Evolutionary conservation across 192 early-diverging fungal genomes (phyloP), one percentile per base, ranked within the genome.

Genomic region (Oehlia diaphana): DNA sequence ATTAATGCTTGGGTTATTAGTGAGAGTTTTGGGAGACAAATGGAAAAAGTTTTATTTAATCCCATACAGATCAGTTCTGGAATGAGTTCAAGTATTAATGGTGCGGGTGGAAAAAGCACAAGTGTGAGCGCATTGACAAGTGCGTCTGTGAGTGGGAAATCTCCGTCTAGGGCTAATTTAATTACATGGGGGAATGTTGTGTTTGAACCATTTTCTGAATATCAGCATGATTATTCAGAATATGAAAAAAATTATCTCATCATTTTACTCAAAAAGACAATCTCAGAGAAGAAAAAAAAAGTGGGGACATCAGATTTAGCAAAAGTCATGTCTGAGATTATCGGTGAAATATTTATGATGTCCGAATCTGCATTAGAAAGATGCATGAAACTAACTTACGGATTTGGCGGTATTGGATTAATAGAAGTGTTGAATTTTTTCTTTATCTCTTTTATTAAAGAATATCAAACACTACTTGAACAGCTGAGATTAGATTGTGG

Each of bases 201-300:
- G 3, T 92, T 91, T 62, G 92, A 94, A 26, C 84, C 91, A 0
- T 94, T 94, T 77, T 80, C 88, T 61, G 65, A 86, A 0, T 90
- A 86, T 74, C 93, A 94, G 64, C 85, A 89, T 72, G 81, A 89
- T 35, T 93, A 91, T 83, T 87, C 82, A 4, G 80, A 87, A 21
- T 81, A 88, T 10, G 93, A 94, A 69, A 80, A 80, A 2, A 82
- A 86, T 9, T 82, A 90, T 76, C 81, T 94, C 10, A 63, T 80
- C 16, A 47, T 79, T 2, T n/a, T 86, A 23, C 79, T 87, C n/a
- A 53, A 80, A 4, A 80, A 68, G 12, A 71, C 50, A 6, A 67
- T 86, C 9, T 79, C 78, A 3, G 71, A 80, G 28, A 83, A 79
- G 63, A 73, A 69, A 21, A 73, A 69, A 21, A 72, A 75, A 3